These are phyloP conservation scores for Mucor piriformis DNA, from an alignment of 371 early-diverging fungal species.

Conservation along the genomic window DNA sequence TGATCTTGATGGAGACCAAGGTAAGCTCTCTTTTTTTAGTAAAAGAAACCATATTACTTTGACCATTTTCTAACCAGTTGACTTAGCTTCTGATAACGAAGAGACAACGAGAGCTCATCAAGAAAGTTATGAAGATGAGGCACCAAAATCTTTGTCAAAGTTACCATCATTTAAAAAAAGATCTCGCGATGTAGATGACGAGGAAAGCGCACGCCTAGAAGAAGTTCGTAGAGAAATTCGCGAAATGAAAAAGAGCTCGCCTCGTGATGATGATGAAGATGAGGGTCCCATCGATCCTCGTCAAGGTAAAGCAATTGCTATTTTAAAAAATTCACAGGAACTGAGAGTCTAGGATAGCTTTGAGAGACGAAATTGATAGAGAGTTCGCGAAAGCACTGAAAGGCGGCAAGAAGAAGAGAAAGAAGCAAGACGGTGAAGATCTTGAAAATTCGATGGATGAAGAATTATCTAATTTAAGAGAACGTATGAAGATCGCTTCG, in stretches of 20 bases:
- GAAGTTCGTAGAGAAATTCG: slow-evolving; percentile 29
- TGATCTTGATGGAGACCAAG: slow-evolving; percentile 52
- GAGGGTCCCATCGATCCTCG: slow-evolving; percentile 40
- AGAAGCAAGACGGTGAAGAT: slow-evolving; percentile 71
- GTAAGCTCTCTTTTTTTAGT: slow-evolving; percentile 13
- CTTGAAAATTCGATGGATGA: slow-evolving; percentile 64
- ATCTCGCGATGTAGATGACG: slow-evolving; percentile 31
- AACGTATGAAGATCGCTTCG: slow-evolving; percentile 84
- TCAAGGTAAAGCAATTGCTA: slow-evolving; percentile 25
- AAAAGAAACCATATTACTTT: too few species aligned
- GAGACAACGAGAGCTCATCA: slow-evolving; percentile 4
- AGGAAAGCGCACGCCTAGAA: slow-evolving; percentile 40
- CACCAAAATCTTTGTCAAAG: slow-evolving; percentile 15
- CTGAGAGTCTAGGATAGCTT: slow-evolving; percentile 24
- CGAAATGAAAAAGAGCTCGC: slow-evolving; percentile 1
- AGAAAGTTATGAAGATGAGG: slow-evolving; percentile 1
- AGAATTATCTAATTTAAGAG: slow-evolving; percentile 64
- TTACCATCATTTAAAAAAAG: slow-evolving; percentile 53
- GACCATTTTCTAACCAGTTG: too few species aligned
- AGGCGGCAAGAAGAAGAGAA: slow-evolving; percentile 65
- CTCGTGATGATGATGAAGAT: slow-evolving; percentile 20
- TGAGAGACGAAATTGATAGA: slow-evolving; percentile 61
- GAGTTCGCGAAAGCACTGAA: slow-evolving; percentile 65
- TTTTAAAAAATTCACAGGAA: neutral
- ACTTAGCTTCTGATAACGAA: slow-evolving; percentile 28